Percentiles rank a stretch among this genome's conserved stretches.
phyloP scores from a whole-genome alignment of 2,329 filamentous ascomycete genomes.

The Trichocomaceae sp. region DNA sequence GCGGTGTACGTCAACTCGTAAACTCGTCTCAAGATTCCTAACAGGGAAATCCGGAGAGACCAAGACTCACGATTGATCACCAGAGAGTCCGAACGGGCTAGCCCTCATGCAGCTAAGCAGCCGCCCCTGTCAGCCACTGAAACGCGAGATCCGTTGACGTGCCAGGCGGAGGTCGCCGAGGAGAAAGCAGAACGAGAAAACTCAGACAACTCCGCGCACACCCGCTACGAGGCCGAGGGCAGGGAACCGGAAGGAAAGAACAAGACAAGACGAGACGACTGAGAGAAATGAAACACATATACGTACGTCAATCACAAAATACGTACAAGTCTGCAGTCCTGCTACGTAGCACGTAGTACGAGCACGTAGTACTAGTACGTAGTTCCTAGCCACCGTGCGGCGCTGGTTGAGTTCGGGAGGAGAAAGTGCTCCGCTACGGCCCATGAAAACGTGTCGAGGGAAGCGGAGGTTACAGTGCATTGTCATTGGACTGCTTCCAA shows the following conservation, averaged over 20 bases:
- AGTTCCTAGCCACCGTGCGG: too few species aligned
- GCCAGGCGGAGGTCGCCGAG: slow-evolving; percentile 9
- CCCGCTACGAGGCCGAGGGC: not conserved
- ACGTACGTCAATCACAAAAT: too few species aligned
- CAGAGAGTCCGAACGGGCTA: not conserved
- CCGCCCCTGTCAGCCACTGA: slow-evolving; percentile 6
- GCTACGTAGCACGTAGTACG: too few species aligned
- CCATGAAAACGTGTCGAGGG: not conserved
- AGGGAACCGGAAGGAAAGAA: not conserved
- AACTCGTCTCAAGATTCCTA: not conserved
- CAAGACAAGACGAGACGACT: not conserved
- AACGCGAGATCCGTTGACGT: slow-evolving; percentile 4
- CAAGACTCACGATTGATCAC: not conserved
- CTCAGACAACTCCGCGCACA: slow-evolving; percentile 2
- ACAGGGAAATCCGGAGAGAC: slow-evolving; percentile 8
- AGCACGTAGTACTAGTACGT: too few species aligned
- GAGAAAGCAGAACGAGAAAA: slow-evolving; percentile 2
- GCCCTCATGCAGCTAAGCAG: not conserved
- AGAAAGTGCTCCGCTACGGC: not conserved
- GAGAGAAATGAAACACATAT: not conserved
- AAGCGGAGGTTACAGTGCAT: slow-evolving; percentile 5
- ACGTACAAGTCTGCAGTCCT: too few species aligned
- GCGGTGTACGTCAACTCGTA: too few species aligned
- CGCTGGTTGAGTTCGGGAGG: too few species aligned
- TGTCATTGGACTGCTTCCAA: slow-evolving; percentile 7